Percentiles rank a stretch among this genome's conserved stretches.
These are phyloP conservation scores for Backusella circina DNA, from an alignment of 192 early-diverging fungal species.

Conservation along the genomic window DNA sequence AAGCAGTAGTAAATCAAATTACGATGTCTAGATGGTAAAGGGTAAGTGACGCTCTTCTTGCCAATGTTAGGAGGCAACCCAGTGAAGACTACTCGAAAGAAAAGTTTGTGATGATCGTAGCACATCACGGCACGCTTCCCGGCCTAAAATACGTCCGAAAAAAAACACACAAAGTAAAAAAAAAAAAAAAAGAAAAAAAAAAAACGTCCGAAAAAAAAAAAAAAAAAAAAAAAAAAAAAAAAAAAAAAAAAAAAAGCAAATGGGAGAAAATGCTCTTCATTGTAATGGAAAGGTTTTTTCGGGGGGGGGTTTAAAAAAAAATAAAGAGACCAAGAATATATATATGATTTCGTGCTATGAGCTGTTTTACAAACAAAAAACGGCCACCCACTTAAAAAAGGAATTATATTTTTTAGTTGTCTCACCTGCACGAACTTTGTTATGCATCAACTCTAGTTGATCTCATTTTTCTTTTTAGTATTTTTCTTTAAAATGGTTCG, in stretches of 20 bases:
- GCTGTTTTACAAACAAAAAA: background rate
- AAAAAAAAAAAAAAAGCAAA: background rate
- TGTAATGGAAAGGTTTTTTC: too few relatives aligned
- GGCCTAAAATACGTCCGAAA: background rate
- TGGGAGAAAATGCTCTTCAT: too few relatives aligned
- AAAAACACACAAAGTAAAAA: too few relatives aligned
- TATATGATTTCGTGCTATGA: too few relatives aligned
- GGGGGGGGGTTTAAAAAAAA: too few relatives aligned
- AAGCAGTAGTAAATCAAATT: too few relatives aligned
- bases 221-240: background rate
- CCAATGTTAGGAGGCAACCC: too few relatives aligned
- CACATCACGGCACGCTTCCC: background rate
- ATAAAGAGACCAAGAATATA: background rate
- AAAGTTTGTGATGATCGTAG: background rate
- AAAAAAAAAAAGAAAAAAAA: background rate
- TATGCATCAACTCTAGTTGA: background rate
- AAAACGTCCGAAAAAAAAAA: background rate
- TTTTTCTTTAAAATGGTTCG: background rate
- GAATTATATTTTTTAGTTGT: background rate
- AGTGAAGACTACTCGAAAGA: background rate
- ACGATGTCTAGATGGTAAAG: too few relatives aligned
- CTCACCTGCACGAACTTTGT: background rate
- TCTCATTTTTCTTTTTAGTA: background rate
- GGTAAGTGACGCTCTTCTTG: too few relatives aligned
- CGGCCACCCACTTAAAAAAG: background rate